Percentiles rank a stretch among this genome's conserved stretches.
Evolutionary conservation across 202 grass and related monocot genomes (phyloP).

Genomic region (Alloteropsis angusta): DNA sequence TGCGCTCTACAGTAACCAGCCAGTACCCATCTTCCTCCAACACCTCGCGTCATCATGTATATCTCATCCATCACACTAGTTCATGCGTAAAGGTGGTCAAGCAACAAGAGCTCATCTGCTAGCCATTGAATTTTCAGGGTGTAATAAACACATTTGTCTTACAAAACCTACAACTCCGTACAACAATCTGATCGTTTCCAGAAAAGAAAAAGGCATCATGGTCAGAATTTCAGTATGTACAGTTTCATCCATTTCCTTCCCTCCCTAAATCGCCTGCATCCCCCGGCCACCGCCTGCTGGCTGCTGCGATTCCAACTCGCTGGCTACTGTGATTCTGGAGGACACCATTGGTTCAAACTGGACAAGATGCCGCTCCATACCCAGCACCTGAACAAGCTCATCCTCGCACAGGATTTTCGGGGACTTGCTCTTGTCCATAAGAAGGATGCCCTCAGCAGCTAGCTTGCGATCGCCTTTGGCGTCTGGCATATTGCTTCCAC

Average conservation of each 20-base stretch:
- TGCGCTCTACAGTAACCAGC: no score
- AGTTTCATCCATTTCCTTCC: background rate
- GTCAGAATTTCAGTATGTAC: background rate
- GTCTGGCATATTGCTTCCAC: constrained; percentile 1
- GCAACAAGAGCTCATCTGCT: background rate
- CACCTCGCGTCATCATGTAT: no score
- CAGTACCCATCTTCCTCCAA: no score
- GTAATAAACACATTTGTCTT: background rate
- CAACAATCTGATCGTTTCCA: background rate
- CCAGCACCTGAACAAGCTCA: constrained; percentile 51
- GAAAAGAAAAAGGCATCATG: background rate
- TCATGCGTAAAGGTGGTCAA: background rate
- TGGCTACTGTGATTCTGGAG: constrained; percentile 19
- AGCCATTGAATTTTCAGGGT: background rate
- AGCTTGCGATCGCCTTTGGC: background rate
- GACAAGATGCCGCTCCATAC: constrained; percentile 39
- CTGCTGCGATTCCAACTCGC: background rate
- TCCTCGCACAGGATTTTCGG: constrained; percentile 51
- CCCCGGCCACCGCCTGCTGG: background rate
- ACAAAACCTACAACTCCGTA: background rate
- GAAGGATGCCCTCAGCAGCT: constrained; percentile 56
- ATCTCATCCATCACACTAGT: no score
- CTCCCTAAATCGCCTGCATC: background rate
- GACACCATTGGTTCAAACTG: constrained; percentile 36
- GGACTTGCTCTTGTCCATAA: constrained; percentile 62